These are phyloP conservation scores for Fusarium foetens DNA, from an alignment of 2,329 filamentous ascomycete species.

Conservation along the genomic window DNA sequence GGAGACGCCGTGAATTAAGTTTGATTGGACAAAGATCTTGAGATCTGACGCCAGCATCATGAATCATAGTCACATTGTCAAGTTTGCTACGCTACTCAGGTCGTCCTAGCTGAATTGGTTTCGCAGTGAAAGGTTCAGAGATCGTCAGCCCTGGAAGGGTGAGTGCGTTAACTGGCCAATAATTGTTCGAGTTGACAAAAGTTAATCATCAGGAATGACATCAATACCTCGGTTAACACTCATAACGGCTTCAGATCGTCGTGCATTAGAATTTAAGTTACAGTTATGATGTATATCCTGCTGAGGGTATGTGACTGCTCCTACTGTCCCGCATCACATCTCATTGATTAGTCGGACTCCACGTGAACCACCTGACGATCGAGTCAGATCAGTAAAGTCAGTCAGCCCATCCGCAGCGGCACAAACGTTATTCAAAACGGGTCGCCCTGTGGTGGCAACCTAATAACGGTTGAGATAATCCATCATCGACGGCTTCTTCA, in stretches of 20 bases:
- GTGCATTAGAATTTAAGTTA: not conserved
- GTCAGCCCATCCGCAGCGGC: not conserved
- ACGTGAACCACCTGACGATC: not conserved
- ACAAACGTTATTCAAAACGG: not conserved
- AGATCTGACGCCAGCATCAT: not conserved
- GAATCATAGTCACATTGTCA: constrained; percentile 5
- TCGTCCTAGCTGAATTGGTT: not conserved
- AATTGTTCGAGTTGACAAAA: not conserved
- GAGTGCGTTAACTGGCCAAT: not conserved
- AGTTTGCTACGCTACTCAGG: not conserved
- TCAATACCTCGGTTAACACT: not conserved
- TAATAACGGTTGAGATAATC: not conserved
- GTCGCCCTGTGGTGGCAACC: not conserved
- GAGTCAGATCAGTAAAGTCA: not conserved
- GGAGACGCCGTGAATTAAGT: not conserved
- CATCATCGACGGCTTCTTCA: not conserved
- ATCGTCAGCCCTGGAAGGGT: not conserved
- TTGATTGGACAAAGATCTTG: not conserved
- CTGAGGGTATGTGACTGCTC: not conserved
- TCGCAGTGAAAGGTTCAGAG: not conserved
- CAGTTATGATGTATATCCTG: not conserved
- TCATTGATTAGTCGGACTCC: not conserved
- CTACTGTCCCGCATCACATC: not conserved
- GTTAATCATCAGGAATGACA: not conserved
- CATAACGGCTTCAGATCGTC: not conserved